Base-by-base conservation (phyloP, 208 protist species). In the Tritrichomonas foetus region DNA sequence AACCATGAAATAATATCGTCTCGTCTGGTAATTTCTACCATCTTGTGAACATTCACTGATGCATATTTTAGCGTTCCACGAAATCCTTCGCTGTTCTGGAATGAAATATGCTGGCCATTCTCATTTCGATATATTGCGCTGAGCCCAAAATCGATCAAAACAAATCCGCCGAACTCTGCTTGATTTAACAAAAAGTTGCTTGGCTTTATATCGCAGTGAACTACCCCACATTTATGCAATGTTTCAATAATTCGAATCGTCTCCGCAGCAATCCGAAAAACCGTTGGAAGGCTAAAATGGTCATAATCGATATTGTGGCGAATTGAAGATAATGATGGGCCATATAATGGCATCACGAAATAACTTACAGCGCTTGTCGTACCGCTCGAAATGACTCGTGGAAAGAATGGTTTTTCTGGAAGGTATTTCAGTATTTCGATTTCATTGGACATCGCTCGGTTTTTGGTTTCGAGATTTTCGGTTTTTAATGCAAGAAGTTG, bases 271-370 rank as follows among this genome's bases (percentile, higher is more conserved):
- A 49, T 33, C 41, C 78, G 27, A n/a, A 89, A n/a, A 16, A 36
- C 47, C 3, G 78, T 89, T 8, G 20, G 27, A 8, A 89, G 9
- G 3, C 47, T 47, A 57, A 89, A 89, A 16, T 47, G 41, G 22
- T 53, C 27, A 20, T 20, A 25, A 16, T 89, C 78, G 3, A 49
- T 57, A 16, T 89, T 89, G 8, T 44, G 47, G 16, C 47, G 9
- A 9, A 89, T 25, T 0, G 41, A 16, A 39, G 47, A 33, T n/a
- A 89, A 49, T 39, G 25, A 39, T 39, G 78, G 78, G 41, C 78
- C 78, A 57, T 89, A 89, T 57, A 89, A 89, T 3, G 41, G 47
- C 78, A 89, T 89, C 0, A 89, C 78, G 39, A 89, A 89, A 57
- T 89, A 89, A 50, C 39, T 61, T 39, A 89, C 30, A 1, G 78